Base-by-base conservation (phyloP, 495 filamentous ascomycete species). In the Penicillium canariense region DNA sequence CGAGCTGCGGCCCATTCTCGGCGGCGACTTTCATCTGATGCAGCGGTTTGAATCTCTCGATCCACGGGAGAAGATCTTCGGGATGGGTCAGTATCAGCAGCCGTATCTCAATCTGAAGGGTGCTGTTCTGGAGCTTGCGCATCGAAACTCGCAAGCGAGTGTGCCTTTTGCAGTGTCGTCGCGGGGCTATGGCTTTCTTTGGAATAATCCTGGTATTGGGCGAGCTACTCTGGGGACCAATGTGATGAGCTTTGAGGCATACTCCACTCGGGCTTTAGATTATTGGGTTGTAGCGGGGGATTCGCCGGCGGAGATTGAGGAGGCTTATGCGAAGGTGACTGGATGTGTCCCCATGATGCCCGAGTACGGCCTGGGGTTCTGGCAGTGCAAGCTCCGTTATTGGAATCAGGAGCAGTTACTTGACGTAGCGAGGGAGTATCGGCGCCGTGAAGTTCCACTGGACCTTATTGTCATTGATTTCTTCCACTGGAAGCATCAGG, bases 41-140 rank as follows among this genome's bases (percentile, higher is more conserved):
- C 61, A 76, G 48, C 73, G 82, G 0, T 70, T 85, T 48, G 81
- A 84, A 60, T 78, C 75, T 9, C 54, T 78, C 3, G 68, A 76
- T 56, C 62, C 66, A 0, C 63, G 74, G 27, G 82, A 85, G 64
- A 81, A 78, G 61, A 74, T 85, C 11, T 85, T 76, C 55, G 82
- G 82, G 28, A 84, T 85, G 82, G 82, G 82, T 11, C 81, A 85
- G 62, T 85, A 85, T 56, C 82, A 85, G 56, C 80, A 84, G 58
- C 72, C 76, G 2, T 70, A 68, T 25, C 63, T 84, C 42, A 75
- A 85, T 58, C 68, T 84, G 45, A 83, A 83, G 59, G 82, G 82
- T 0, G 40, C 67, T 3, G 80, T 83, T 53, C 61, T 85, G 18
- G 82, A 84, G 58, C 68, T 85, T 0, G 81, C 82, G 4, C 82